phyloP scores from a whole-genome alignment of 1,284 basidiomycete genomes.

The Naganishia sp. region DNA sequence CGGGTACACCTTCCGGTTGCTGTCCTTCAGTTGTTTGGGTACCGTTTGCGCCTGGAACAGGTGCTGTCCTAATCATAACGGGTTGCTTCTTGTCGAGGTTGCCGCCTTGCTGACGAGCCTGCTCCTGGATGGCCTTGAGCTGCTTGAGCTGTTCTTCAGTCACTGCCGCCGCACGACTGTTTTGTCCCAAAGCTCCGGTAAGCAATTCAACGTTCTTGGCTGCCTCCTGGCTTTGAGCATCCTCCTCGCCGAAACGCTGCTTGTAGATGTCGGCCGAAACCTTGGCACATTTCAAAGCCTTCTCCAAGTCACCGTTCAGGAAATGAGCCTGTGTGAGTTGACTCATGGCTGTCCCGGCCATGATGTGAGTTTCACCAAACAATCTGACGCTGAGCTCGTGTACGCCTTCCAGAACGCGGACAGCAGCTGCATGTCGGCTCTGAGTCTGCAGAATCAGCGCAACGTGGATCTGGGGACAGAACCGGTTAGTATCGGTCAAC shows the following conservation, averaged over 20 bases:
- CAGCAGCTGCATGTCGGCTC: conserved; percentile 48
- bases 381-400: conserved; percentile 42
- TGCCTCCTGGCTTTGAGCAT: conserved; percentile 54
- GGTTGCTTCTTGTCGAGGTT: conserved; percentile 30
- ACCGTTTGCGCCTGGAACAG: conserved; percentile 24
- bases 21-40: conserved; percentile 34
- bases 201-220: conserved; percentile 54
- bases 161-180: conserved; percentile 43
- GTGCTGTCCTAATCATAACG: conserved; percentile 31
- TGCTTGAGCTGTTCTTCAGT: conserved; percentile 45
- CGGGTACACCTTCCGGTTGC: conserved; percentile 21
- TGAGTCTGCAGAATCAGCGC: conserved; percentile 52
- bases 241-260: conserved; percentile 50
- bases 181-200: conserved; percentile 49
- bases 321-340: conserved; percentile 55
- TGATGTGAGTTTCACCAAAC: conserved; percentile 49
- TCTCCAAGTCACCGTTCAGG: conserved; percentile 51
- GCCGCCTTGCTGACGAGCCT: conserved; percentile 29
- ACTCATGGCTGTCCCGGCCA: conserved; percentile 50
- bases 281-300: conserved; percentile 51
- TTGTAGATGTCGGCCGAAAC: conserved; percentile 53
- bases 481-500: not conserved
- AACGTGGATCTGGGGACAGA: conserved; percentile 46
- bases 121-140: conserved; percentile 42
- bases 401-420: conserved; percentile 46